Evolutionary conservation across 2,329 filamentous ascomycete genomes (phyloP), one percentile per base, ranked within the genome.

Genomic region (Xylaria polymorpha): DNA sequence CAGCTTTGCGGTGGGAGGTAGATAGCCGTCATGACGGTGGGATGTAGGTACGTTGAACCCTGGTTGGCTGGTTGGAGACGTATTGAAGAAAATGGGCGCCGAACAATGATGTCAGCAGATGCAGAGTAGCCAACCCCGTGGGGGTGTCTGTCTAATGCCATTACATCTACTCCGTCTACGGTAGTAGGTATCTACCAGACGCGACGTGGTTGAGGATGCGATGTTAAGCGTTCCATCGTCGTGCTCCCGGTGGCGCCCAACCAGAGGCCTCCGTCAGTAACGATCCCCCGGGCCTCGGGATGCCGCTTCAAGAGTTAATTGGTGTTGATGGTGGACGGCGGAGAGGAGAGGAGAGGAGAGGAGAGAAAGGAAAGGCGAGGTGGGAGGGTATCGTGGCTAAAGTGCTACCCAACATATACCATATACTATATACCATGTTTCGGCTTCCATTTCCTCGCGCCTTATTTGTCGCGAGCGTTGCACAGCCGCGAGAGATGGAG

Each of bases 61-160:
- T 35, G 25, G 48, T 37, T 56, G 51, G 48, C 20, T 56, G 32
- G 35, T 39, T 37, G 37, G 53, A 25, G 20, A 15, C 15, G 9
- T 25, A 10, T 22, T 3, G 22, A 25, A 32, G 8, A 18, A 29
- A n/a, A 44, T 29, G 22, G 56, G 25, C 7, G 41, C 14, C 8
- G 22, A 22, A 12, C 43, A 18, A 65, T 68, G 66, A 68, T 68
- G 66, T 68, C 66, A 68, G 61, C 66, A 59, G 39, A 60, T 60
- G 66, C 56, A 59, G 56, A 6, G 50, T 39, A 29, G 18, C 41
- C 56, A 39, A 56, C 53, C 53, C 29, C 53, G 35, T 37, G 41
- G 41, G 15, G 25, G 25, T 29, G 25, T 29, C 25, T 29, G 4
- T 29, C 25, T 29, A 29, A 29, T 29, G 25, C 25, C 25, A 29